Evolutionary conservation across 306 rosid genomes (phyloP).

Genomic region (Dryas alaskensis): DNA sequence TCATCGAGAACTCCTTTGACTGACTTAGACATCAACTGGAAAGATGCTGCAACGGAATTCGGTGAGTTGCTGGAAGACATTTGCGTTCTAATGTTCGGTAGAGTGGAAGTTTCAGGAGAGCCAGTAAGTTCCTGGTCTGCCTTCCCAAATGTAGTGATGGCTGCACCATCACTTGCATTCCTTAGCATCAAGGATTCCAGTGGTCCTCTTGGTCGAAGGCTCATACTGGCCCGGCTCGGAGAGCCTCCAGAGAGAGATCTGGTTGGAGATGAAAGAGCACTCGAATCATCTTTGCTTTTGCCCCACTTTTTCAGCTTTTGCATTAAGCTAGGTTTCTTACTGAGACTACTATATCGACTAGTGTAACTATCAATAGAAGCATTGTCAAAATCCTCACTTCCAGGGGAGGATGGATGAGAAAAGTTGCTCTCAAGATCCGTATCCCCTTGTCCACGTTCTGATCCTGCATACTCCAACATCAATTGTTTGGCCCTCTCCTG

Average conservation of each 20-base stretch:
- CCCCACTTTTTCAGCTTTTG: constrained; percentile 91
- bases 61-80: constrained; percentile 55
- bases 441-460: constrained; percentile 95
- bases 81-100: constrained; percentile 46
- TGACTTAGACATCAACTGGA: constrained; percentile 95
- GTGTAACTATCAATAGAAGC: constrained; percentile 75
- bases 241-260: constrained; percentile 70
- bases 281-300: constrained; percentile 69
- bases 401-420: constrained; percentile 97
- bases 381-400: constrained; percentile 97
- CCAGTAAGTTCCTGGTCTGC: constrained; percentile 51
- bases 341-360: constrained; percentile 61
- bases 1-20: constrained; percentile 73
- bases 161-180: constrained; percentile 66
- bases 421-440: constrained; percentile 92
- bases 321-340: constrained; percentile 74
- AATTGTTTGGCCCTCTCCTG: constrained; percentile 84
- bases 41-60: constrained; percentile 69
- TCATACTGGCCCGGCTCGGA: constrained; percentile 69
- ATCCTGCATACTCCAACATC: constrained; percentile 89
- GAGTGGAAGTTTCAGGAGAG: constrained; percentile 65
- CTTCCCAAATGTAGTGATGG: constrained; percentile 82
- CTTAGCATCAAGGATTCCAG: constrained; percentile 82
- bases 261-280: constrained; percentile 59
- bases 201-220: constrained; percentile 63